Conservation (phyloP, 2,329 filamentous ascomycete species). For the Hypoxylon sp. region DNA sequence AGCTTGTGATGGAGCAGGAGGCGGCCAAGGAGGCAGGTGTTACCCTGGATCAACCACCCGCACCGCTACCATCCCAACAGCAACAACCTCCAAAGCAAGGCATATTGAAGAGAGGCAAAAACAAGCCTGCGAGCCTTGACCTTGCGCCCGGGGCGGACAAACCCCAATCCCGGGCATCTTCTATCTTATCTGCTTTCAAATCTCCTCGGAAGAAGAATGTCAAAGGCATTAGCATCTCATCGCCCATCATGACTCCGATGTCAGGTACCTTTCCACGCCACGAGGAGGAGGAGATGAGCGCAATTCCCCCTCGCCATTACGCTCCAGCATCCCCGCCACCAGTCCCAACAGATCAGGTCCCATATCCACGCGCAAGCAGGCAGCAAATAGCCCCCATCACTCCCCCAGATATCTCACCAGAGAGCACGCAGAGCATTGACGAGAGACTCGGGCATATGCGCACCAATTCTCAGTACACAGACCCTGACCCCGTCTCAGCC, state of each 20-base stretch:
- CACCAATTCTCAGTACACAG: slow-evolving; percentile 58
- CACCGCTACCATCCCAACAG: slow-evolving; percentile 55
- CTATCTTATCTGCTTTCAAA: slow-evolving; percentile 72
- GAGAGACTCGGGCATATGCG: slow-evolving; percentile 66
- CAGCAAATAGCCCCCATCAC: slow-evolving; percentile 61
- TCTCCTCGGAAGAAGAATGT: slow-evolving; percentile 69
- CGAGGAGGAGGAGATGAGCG: slow-evolving; percentile 69
- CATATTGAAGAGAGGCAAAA: slow-evolving; percentile 61
- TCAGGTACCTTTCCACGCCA: slow-evolving; percentile 71
- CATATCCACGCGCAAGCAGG: slow-evolving; percentile 55
- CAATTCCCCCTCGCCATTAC: slow-evolving; percentile 72
- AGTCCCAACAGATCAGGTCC: slow-evolving; percentile 64
- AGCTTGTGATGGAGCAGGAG: slow-evolving; percentile 92
- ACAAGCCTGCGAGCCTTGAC: slow-evolving; percentile 57
- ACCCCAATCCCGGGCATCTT: slow-evolving; percentile 70
- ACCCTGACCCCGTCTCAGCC: slow-evolving; percentile 67
- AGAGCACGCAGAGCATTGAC: slow-evolving; percentile 68
- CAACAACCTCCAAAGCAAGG: slow-evolving; percentile 60
- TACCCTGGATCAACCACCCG: slow-evolving; percentile 61
- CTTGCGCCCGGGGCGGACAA: slow-evolving; percentile 64
- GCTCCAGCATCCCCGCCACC: slow-evolving; percentile 71
- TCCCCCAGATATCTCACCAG: slow-evolving; percentile 62
- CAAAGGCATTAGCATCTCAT: slow-evolving; percentile 72
- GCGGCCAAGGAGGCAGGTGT: slow-evolving; percentile 73
- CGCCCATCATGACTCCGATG: slow-evolving; percentile 75